Evolutionary conservation across 306 rosid genomes (phyloP).

Genomic region (Fragaria ananassa): DNA sequence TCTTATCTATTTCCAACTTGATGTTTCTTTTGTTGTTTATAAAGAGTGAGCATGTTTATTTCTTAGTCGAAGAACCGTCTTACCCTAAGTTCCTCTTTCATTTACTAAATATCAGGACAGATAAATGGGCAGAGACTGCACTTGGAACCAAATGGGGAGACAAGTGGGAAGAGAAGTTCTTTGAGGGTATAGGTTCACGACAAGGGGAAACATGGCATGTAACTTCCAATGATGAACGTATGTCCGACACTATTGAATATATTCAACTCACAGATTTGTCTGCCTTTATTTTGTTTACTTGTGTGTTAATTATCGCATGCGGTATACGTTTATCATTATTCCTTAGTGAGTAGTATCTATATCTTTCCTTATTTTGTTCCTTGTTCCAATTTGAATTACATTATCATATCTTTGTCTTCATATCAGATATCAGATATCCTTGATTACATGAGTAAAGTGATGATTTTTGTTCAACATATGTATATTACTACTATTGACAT

Average conservation of each 20-base stretch:
- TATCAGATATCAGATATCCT: background rate
- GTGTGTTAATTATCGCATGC: background rate
- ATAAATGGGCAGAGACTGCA: conserved; percentile 98
- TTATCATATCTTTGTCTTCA: background rate
- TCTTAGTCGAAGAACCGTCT: background rate
- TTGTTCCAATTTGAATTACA: background rate
- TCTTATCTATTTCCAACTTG: conserved; percentile 23
- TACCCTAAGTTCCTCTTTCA: background rate
- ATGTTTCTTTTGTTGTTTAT: background rate
- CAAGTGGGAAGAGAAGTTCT: conserved; percentile 99
- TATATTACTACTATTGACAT: background rate
- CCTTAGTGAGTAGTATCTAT: background rate
- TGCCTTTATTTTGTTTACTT: conserved; percentile 2
- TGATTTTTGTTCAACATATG: background rate
- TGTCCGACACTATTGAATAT: conserved; percentile 24
- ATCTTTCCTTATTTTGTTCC: background rate
- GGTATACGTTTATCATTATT: background rate
- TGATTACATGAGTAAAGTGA: background rate
- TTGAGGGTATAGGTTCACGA: conserved; percentile 86
- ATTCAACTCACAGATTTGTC: background rate
- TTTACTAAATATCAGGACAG: conserved; percentile 62
- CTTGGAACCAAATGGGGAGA: conserved; percentile 99
- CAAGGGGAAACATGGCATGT: conserved; percentile 99
- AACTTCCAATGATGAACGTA: conserved; percentile 85
- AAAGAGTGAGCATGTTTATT: background rate